Evolutionary conservation across 163 green algal species (phyloP).

Genomic region (Scenedesmus sp.): DNA sequence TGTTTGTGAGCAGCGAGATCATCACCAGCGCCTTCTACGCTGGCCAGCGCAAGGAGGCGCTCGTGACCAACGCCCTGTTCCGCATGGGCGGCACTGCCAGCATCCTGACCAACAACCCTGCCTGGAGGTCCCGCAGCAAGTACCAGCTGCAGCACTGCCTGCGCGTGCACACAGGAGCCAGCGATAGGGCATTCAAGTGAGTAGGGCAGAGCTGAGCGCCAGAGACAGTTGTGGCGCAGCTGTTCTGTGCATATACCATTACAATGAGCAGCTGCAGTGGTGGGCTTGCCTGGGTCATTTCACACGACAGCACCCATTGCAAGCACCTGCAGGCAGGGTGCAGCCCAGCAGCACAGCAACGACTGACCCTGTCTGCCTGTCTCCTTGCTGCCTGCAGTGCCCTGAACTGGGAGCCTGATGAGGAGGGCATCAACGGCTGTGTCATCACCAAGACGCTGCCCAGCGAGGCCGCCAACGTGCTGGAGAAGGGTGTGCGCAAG

Average conservation of each 20-base stretch:
- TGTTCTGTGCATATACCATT: neutral
- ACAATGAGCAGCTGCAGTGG: neutral
- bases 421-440: slow-evolving; percentile 71
- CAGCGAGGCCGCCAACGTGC: slow-evolving; percentile 18
- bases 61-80: slow-evolving; percentile 76
- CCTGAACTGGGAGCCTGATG: slow-evolving; percentile 62
- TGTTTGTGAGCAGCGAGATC: slow-evolving; percentile 70
- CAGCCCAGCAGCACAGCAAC: too few species aligned
- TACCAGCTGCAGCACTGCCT: slow-evolving; percentile 39
- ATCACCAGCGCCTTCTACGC: slow-evolving; percentile 65
- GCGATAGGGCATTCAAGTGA: slow-evolving; percentile 55
- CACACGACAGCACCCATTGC: neutral
- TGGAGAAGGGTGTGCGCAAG: slow-evolving; percentile 28
- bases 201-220: neutral
- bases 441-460: slow-evolving; percentile 62
- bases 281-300: too few species aligned
- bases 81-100: slow-evolving; percentile 88
- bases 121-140: slow-evolving; percentile 72
- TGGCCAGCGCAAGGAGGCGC: slow-evolving; percentile 58
- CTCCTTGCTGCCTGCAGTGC: neutral
- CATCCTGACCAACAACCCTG: slow-evolving; percentile 87
- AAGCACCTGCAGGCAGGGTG: too few species aligned
- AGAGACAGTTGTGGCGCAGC: neutral
- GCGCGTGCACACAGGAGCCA: slow-evolving; percentile 76
- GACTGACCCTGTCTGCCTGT: too few species aligned